Evolutionary conservation across 208 protist species (phyloP), one percentile per base, ranked within the genome.

Genomic region (Perkinsela sp.): DNA sequence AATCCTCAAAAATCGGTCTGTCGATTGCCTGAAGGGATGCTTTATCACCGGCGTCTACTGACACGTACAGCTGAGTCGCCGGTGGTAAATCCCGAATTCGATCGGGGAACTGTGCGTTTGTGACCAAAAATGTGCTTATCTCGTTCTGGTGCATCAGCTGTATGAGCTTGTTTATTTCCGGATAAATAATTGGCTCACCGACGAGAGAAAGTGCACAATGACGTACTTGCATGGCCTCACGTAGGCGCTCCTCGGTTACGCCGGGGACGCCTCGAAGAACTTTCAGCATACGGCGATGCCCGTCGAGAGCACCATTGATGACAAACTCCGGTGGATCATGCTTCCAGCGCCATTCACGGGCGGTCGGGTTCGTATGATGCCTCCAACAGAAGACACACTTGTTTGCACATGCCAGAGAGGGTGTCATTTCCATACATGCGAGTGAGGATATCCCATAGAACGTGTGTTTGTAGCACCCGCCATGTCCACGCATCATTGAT

Each of bases 381-480:
- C 92, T 75, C 82, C 83, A 93, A 71, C 92, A 96, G 72, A 96
- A 96, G 30, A 96, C 82, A 75, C 92, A 96, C 73, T 95, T 94
- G 73, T 94, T 95, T n/a, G 90, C 90, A 68, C 91, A 95, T 30
- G 94, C 94, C 40, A 97, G 71, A 57, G 79, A 89, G 65, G 94
- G 93, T 2, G 94, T 96, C 77, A 93, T 92, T 77, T 96, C 93
- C 94, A 97, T 97, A 76, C 94, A 97, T 72, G 92, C 83, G 48
- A 91, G 90, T 2, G 78, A 89, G 57, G 76, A 80, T 76, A 96
- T 96, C 74, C 94, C 90, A 77, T 97, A 97, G 72, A 97, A 96
- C 48, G 92, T 95, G 77, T 96, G 89, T 80, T 97, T 97, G 80
- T 96, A 97, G 78, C 93, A 96, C 16, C 93, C 92, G 28, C 94